These are phyloP conservation scores for Aspergillus ochraceoroseus DNA, from an alignment of 2,329 filamentous ascomycete species.

Conservation along the genomic window DNA sequence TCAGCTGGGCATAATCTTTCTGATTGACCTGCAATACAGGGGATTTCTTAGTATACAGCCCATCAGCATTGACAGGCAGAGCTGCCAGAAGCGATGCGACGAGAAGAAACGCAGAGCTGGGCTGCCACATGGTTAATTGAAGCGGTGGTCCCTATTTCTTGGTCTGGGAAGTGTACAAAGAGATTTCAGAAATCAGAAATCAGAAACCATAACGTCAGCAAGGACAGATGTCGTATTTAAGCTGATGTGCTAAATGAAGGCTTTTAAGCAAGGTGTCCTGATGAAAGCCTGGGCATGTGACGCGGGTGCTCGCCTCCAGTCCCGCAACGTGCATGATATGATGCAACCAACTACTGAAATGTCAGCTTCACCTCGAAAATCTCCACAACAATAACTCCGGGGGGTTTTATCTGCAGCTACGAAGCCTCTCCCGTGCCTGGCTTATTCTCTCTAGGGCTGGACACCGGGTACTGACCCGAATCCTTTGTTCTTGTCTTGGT, in stretches of 20 bases:
- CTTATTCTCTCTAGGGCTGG: too few relatives aligned
- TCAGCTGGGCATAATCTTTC: constrained; percentile 73
- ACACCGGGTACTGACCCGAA: too few relatives aligned
- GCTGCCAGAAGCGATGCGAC: constrained; percentile 60
- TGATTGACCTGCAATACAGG: constrained; percentile 77
- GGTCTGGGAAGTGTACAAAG: background rate
- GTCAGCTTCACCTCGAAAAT: background rate
- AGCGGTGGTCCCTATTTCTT: constrained; percentile 2
- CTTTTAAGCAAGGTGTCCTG: constrained; percentile 39
- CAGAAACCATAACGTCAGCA: constrained; percentile 2
- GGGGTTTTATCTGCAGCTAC: too few relatives aligned
- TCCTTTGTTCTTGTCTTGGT: too few relatives aligned
- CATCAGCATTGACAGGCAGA: constrained; percentile 61
- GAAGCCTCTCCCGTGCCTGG: too few relatives aligned
- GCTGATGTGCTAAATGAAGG: background rate
- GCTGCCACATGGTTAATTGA: constrained; percentile 34
- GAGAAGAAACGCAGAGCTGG: constrained; percentile 47
- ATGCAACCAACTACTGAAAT: background rate
- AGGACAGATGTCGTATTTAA: constrained; percentile 7
- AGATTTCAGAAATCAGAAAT: background rate
- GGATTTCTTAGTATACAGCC: constrained; percentile 79
- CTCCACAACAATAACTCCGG: too few relatives aligned
- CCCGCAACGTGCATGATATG: constrained; percentile 4
- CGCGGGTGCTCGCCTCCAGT: constrained; percentile 10
- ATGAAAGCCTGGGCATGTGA: constrained; percentile 40